These are phyloP conservation scores for Aspergillus proliferans DNA, from an alignment of 2,329 filamentous ascomycete species.

Conservation along the genomic window DNA sequence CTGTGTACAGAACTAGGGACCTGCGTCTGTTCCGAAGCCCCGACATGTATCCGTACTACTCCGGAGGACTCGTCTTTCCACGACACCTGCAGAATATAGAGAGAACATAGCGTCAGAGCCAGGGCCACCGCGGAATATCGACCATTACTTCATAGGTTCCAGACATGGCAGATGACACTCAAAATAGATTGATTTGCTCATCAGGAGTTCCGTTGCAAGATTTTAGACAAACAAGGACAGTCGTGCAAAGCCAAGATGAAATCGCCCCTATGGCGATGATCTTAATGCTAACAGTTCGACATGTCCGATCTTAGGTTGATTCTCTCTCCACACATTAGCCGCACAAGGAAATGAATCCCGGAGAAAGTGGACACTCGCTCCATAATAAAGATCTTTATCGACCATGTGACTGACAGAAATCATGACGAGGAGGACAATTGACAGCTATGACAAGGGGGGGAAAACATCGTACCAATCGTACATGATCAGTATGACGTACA, in stretches of 20 bases:
- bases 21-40: neutral
- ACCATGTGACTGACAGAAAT: neutral
- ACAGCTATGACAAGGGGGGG: neutral
- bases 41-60: neutral
- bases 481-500: no score
- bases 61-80: neutral
- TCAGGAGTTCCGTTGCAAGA: neutral
- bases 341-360: neutral
- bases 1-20: constrained; percentile 1
- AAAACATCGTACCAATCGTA: neutral
- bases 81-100: neutral
- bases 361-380: neutral
- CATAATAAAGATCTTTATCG: neutral
- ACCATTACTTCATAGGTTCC: neutral
- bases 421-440: neutral
- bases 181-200: neutral
- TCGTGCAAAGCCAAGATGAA: neutral
- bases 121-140: neutral
- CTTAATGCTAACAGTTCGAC: neutral
- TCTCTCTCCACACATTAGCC: neutral
- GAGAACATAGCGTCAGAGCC: neutral
- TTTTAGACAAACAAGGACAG: neutral
- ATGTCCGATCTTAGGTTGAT: neutral
- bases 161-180: neutral
- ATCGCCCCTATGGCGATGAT: neutral